Evolutionary conservation across 1,139 yeast genomes (phyloP), one percentile per base, ranked within the genome.

Genomic region (Yamadazyma trypodendri): DNA sequence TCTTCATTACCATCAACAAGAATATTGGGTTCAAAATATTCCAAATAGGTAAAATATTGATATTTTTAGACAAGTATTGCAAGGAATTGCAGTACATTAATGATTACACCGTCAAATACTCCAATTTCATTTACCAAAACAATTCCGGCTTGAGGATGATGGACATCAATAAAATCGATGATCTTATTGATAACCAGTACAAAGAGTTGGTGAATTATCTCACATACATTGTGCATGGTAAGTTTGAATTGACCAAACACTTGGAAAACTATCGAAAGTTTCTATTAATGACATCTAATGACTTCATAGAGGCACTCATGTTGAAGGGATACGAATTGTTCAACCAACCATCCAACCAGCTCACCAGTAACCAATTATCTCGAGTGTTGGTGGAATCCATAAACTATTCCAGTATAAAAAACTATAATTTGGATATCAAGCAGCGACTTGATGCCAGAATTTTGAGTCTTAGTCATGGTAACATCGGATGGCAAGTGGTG

Each of bases 401-500:
- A 4, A 66, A 75, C 11, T 67, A 70, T 16, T 81, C 95, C 0
- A 79, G 88, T 13, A 65, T 86, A 2, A 70, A 72, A 41, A 63
- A 68, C 46, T 66, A 72, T 35, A 46, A 48, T 10, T 11, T 6
- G 1, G 51, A 51, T 16, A 55, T 50, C 31, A 50, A 56, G 18
- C 46, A 54, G 24, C 65, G 88, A 36, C 56, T 92, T 13, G 97
- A 92, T 64, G 96, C 96, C 0, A 68, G 96, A 33, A 72, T 90
- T 34, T 68, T 89, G 35, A 90, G 80, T 42, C 63, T 82, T 28
- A 53, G 57, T 18, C 56, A 82, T 49, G 94, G 94, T 0, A 79
- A 72, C 18, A 75, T 66, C 35, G 90, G 89, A 0, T 92, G 97
- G 97, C 96, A 90, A 54, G 89, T 86, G 3, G 90, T 92, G 58